Base-by-base conservation (phyloP, 768 basidiomycete genomes). In the Tylopilus balloui region DNA sequence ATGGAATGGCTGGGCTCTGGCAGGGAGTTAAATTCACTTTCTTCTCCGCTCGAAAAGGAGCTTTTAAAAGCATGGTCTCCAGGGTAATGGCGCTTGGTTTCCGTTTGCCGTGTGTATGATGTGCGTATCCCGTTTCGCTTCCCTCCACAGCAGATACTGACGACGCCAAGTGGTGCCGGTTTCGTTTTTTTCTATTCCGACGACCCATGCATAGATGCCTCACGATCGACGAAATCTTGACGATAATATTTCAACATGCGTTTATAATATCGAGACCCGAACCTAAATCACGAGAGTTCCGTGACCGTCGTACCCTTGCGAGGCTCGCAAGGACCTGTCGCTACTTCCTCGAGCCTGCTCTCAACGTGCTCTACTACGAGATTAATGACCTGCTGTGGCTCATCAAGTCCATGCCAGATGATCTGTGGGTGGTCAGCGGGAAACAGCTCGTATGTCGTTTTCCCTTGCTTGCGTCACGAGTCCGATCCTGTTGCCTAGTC, bases 131-230 rank as follows among this genome's bases (percentile, higher is more conserved):
- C 36, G 19, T 32, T 37, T 52, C 47, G 17, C 54, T 21, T 48
- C 15, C 17, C 24, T 24, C 15, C 4, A 5, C 6, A 13, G 13
- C 11, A 15, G 21, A 23, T 15, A 27, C 49, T 61, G 12, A 61
- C 47, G 24, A 39, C 19, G 11, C 14, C 15, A 31, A 64, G 62
- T 59, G 48, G 48, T 48, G 45, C 23, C 28, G 38, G 49, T 56
- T 39, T 38, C 49, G 8, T 41, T 52, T 54, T n/a, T 14, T n/a
- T 42, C 51, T 14, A 41, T 45, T 53, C 25, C 7, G 27, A 48
- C 50, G 48, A 57, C 60, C 57, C 56, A 66, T 68, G 64, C 64
- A 66, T 57, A 63, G 47, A 68, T 68, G 66, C 44, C 55, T 66
- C 51, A 47, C 47, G 46, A 65, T 66, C 64, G 55, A 66, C 59